Evolutionary conservation across 306 rosid genomes (phyloP), one percentile per base, ranked within the genome.

Genomic region (Astragalus glycyphyllos): DNA sequence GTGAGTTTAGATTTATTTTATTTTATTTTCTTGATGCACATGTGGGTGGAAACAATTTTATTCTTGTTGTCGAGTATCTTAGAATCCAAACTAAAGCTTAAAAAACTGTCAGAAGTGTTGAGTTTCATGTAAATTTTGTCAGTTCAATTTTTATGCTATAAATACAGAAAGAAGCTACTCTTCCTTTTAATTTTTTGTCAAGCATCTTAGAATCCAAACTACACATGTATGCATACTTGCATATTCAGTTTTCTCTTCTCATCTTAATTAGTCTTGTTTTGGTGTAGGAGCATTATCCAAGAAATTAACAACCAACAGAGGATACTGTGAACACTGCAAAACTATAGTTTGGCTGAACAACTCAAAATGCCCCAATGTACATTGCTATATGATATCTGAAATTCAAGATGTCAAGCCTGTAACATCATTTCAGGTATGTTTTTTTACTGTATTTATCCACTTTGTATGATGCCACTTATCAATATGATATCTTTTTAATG

Each of bases 241-340:
- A 29, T 49, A 46, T 73, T 55, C 44, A 37, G 11, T 47, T 37
- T 45, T 76, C 55, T 54, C 69, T 54, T 47, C 57, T 71, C 53
- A 40, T 35, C 70, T 29, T 75, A 17, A 8, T 11, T n/a, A 4
- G 31, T n/a, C 60, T 49, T 58, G 11, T 65, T 78, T 81, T 73
- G 59, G 17, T 78, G 14, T 70, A 92, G 98, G 90, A 40, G 71
- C 75, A 61, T 71, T 83, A 20, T 77, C 80, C 10, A 79, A 64
- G 83, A 88, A 76, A 78, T 72, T 85, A 53, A 59, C 84, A 68
- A 83, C 80, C 49, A 82, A 66, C 11, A 77, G 96, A 65, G 98
- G 97, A 78, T 93, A 82, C 75, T 90, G 98, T 79, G 81, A 67
- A 60, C 79, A 56, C 73, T 93, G 98, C 81, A 67, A 77, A 71